Base-by-base conservation (phyloP, 2,329 filamentous ascomycete species). In the Neospermospora avenae region DNA sequence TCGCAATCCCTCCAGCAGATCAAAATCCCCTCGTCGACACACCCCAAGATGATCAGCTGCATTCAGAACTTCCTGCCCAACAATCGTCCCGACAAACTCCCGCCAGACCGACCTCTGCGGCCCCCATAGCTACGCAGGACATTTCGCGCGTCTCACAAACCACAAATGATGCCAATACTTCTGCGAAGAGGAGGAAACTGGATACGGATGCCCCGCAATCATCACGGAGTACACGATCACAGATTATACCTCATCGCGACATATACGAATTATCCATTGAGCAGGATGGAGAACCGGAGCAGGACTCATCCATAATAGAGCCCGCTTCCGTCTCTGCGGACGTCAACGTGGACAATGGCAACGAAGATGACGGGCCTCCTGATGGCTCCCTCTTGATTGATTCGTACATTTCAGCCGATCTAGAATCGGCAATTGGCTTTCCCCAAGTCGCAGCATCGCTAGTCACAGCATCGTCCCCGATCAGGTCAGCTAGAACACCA, bases 121-220 rank as follows among this genome's bases (percentile, higher is more conserved):
- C 37, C 16, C n/a, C 58, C 35, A 28, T 37, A 16, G 51, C 20
- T 31, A n/a, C 37, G 14, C 31, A 59, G 45, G 59, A 49, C 4
- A 37, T 51, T 22, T n/a, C 52, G 22, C 57, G 54, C 8, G 45
- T 51, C 31, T 61, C 59, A 8, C 60, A 63, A 31, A 65, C 59
- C 28, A 57, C 58, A n/a, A 67, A 67, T 24, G 68, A 72, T 62
- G 71, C 70, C n/a, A 72, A 73, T 44, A 73, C 63, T 13, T 72
- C 70, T 53, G 69, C 68, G 20, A 73, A 73, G 58, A 69, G 70
- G 48, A 67, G 65, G 45, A 72, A 69, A 53, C 57, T 71, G 11
- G 58, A 71, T 25, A 68, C 51, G 4, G 68, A 71, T 59, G 24
- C 59, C 1, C 59, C 63, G 5, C 55, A 67, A 18, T 69, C 68